A percentile compares a stretch with the other conserved stretches of the same genome.
Conservation (phyloP, 495 filamentous ascomycete genomes). For the Staphylotrichum longicolle region DNA sequence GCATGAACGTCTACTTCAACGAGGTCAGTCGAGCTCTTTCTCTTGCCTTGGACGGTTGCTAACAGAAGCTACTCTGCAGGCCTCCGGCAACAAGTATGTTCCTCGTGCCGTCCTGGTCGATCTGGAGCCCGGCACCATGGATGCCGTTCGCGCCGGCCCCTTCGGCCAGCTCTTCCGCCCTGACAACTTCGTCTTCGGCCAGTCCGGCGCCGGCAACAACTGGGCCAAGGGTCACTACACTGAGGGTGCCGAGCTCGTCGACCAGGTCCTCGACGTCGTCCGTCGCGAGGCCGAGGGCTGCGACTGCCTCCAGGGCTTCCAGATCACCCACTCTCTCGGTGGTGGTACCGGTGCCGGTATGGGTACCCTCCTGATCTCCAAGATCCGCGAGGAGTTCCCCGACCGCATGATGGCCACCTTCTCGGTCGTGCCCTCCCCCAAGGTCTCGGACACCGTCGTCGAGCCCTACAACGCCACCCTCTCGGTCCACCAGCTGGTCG, state of each 20-base stretch:
- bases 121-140: constrained; percentile 98
- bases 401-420: constrained; percentile 99
- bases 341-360: constrained; percentile 99
- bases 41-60: neutral
- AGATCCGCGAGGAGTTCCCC: constrained; percentile 99
- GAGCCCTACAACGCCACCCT: constrained; percentile 99
- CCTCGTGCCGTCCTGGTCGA: constrained; percentile 99
- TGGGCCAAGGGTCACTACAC: constrained; percentile 99
- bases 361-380: constrained; percentile 99
- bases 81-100: constrained; percentile 96
- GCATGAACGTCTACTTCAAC: constrained; percentile 99
- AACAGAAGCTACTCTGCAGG: constrained; percentile 50
- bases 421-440: constrained; percentile 99
- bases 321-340: constrained; percentile 99
- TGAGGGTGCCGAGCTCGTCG: constrained; percentile 98
- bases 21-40: constrained; percentile 61
- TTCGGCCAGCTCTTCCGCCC: constrained; percentile 99
- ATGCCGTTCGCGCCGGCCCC: constrained; percentile 96
- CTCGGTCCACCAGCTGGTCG: constrained; percentile 98
- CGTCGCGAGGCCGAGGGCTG: constrained; percentile 98
- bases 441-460: constrained; percentile 99
- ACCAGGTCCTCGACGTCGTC: constrained; percentile 97
- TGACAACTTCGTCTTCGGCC: constrained; percentile 99
- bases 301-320: constrained; percentile 99
- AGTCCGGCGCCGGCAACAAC: constrained; percentile 99